A percentile compares a stretch with the other conserved stretches of the same genome.
These are phyloP conservation scores for Chrysochromulina tobinii DNA, from an alignment of 78 protist species.

Conservation along the genomic window DNA sequence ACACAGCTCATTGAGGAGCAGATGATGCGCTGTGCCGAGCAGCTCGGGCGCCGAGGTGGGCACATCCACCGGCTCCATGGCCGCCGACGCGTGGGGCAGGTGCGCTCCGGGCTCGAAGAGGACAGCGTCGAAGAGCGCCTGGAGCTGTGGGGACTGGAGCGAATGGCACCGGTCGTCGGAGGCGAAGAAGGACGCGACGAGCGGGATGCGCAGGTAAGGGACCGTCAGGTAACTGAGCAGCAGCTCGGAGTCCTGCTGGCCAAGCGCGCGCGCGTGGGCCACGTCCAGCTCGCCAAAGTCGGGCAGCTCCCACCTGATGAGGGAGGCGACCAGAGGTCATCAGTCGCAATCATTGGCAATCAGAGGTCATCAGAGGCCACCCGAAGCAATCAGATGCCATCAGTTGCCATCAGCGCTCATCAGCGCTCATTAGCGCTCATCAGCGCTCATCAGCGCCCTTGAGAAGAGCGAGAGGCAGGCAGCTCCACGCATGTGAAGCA, in stretches of 20 bases:
- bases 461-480: too few species aligned
- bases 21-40: constrained; percentile 14
- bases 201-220: constrained; percentile 61
- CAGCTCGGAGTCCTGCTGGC: constrained; percentile 51
- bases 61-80: not conserved
- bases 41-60: not conserved
- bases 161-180: constrained; percentile 17
- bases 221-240: constrained; percentile 48
- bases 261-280: not conserved
- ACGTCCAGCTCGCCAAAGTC: constrained; percentile 25
- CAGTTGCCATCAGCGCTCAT: too few species aligned
- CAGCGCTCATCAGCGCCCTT: too few species aligned
- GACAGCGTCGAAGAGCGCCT: constrained; percentile 27
- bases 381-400: too few species aligned
- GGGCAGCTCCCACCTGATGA: constrained; percentile 2
- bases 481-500: too few species aligned
- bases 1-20: constrained; percentile 41
- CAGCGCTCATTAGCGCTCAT: too few species aligned
- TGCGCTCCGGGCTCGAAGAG: constrained; percentile 32
- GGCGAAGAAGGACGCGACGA: constrained; percentile 37
- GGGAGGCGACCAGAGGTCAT: too few species aligned
- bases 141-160: not conserved
- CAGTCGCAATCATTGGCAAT: too few species aligned
- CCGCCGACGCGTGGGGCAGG: not conserved
- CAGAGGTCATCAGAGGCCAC: too few species aligned